Base-by-base conservation (phyloP, 495 filamentous ascomycete species). In the Penicillium cosmopolitanum region DNA sequence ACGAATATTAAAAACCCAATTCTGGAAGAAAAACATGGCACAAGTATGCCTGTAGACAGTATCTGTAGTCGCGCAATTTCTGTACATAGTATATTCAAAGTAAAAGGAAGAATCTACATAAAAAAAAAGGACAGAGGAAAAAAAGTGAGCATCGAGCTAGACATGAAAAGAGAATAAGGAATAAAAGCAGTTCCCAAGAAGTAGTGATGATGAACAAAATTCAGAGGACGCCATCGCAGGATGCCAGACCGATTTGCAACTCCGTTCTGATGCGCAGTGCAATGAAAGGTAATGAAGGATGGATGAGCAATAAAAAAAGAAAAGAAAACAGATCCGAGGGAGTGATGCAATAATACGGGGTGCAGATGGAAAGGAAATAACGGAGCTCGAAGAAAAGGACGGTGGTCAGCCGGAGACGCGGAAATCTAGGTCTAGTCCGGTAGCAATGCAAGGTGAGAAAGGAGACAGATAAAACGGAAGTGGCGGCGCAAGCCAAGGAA, bases 241-340 rank as follows among this genome's bases (percentile, higher is more conserved):
- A 55, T 63, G 51, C 66, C 57, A 62, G 15, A 38, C 56, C 56
- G 33, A 56, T 61, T 50, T 62, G 66, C 31, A 66, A 68, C 66
- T 68, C 62, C 66, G 57, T 59, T 64, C 50, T 53, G 60, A 68
- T 69, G 64, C 61, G 63, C 47, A 55, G 66, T 69, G 64, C 61
- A 62, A 31, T 31, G 8, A 31, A 31, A 31, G 5, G 28, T 38
- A 38, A 58, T 33, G 48, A 55, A 56, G 52, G 42, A 10, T 12
- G 38, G 35, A 35, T n/a, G 38, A 47, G 25, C 3, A 11, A 57
- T 15, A 40, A 33, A 4, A 47, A 9, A 43, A 5, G 23, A 40
- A 40, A 13, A 6, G 5, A n/a, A 40, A 40, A 12, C 36, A 40
- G 15, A 13, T n/a, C 36, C 15, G 36, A 40, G 15, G 15, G 12